These are phyloP conservation scores for Boletus speciosus DNA, from an alignment of 768 basidiomycete genomes.

Conservation along the genomic window DNA sequence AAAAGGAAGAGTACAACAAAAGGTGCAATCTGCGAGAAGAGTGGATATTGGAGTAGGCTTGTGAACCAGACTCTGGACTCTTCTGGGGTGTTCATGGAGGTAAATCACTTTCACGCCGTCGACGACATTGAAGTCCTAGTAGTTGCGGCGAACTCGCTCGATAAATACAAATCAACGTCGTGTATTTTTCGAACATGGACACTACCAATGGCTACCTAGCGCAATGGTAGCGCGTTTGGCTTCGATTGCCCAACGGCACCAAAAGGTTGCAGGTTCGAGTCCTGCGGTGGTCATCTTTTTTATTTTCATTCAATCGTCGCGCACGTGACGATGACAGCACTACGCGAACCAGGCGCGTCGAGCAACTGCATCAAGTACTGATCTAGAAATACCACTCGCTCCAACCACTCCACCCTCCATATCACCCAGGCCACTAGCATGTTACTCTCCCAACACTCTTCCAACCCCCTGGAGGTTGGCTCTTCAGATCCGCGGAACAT, in stretches of 20 bases:
- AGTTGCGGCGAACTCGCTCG: slow-evolving; percentile 21
- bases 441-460: slow-evolving; percentile 65
- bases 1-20: slow-evolving; percentile 49
- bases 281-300: slow-evolving; percentile 77
- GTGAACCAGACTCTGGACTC: slow-evolving; percentile 39
- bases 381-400: neutral
- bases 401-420: neutral
- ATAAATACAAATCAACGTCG: neutral
- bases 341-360: slow-evolving; percentile 11
- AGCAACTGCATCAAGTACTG: neutral
- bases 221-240: slow-evolving; percentile 96
- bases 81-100: slow-evolving; percentile 45
- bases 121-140: slow-evolving; percentile 24
- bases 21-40: slow-evolving; percentile 57
- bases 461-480: slow-evolving; percentile 67
- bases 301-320: neutral
- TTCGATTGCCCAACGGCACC: slow-evolving; percentile 76
- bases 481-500: slow-evolving; percentile 57
- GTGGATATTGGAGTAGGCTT: slow-evolving; percentile 35
- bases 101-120: slow-evolving; percentile 23
- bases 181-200: rapidly evolving
- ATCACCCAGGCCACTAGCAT: slow-evolving; percentile 14
- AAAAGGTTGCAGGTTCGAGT: slow-evolving; percentile 97
- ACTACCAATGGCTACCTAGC: slow-evolving; percentile 62
- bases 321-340: slow-evolving; percentile 22